Base-by-base conservation (phyloP, 495 filamentous ascomycete genomes). In the Penicillium maclennaniae region DNA sequence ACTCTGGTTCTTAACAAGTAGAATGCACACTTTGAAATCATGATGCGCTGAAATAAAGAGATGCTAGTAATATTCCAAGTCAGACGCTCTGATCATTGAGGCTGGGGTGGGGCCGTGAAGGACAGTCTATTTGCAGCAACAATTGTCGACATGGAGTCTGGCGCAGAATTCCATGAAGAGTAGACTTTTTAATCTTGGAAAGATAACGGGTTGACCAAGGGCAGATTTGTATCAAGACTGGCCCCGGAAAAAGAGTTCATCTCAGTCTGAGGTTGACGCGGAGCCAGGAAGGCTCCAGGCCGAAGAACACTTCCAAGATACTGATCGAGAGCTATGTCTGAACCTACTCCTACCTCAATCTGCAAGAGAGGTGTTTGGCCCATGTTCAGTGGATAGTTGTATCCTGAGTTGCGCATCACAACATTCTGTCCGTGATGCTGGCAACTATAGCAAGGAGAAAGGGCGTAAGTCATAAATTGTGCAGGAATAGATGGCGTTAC, bases 151-250 rank as follows among this genome's bases (percentile, higher is more conserved):
- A 31, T 2, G 1, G 10, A 4, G 15, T 14, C 31, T 14, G 31
- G 31, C 10, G 31, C 31, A 34, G 31, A 34, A 12, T 9, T 34
- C 31, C 31, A 34, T 12, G 31, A 34, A 14, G 8, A 12, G 14
- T 34, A 12, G 5, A 12, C 1, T 10, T 0, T 34, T 10, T 9
- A 12, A 14, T 34, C 15, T 14, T 34, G 3, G 9, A 34, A 34
- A 14, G 31, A 0, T 1, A 4, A 34, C 14, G 49, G 4, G 21
- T 56, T 42, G 21, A 60, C 27, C 0, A 21, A 21, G 4, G 53
- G 25, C 0, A 60, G 28, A 47, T 44, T 49, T 2, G 41, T 45
- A 25, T 60, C 53, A 19, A 56, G 56, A 16, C 51, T 56, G 10
- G 45, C 15, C 58, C 53, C 56, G 31, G 47, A 56, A 34, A 53